These are phyloP conservation scores for Westerdykella sp. DNA, from an alignment of 2,329 filamentous ascomycete species.

Conservation along the genomic window DNA sequence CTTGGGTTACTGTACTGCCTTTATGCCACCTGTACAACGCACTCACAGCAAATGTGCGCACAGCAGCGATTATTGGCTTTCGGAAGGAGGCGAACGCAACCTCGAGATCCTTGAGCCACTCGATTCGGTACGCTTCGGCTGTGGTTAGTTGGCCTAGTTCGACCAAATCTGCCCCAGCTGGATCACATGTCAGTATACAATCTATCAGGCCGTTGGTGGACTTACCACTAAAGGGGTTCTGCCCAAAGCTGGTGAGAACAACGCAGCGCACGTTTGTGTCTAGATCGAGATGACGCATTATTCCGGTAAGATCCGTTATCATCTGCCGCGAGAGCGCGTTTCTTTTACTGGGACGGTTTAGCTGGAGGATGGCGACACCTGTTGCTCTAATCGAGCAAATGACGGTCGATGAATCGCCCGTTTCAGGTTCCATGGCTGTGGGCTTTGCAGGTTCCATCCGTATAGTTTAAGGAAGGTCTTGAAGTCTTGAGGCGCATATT, in stretches of 20 bases:
- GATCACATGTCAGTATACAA: constrained; percentile 5
- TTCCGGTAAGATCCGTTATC: constrained; percentile 36
- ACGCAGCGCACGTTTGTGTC: constrained; percentile 16
- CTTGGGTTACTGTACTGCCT: constrained; percentile 3
- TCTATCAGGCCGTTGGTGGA: constrained; percentile 15
- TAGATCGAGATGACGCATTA: constrained; percentile 12
- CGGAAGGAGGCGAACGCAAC: constrained; percentile 71
- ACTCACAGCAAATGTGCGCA: constrained; percentile 71
- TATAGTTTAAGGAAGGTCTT: too few relatives aligned
- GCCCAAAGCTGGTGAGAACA: constrained; percentile 74
- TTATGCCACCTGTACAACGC: neutral
- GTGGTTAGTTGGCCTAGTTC: constrained; percentile 90
- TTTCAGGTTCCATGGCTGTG: constrained; percentile 3
- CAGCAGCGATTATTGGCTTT: constrained; percentile 86
- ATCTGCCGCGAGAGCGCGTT: constrained; percentile 53
- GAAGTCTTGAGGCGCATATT: too few relatives aligned
- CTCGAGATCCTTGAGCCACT: constrained; percentile 92
- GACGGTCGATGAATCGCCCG: constrained; percentile 3
- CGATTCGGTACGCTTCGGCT: constrained; percentile 70
- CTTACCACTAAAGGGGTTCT: constrained; percentile 64
- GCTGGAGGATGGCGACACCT: constrained; percentile 44
- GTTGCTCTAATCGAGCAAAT: constrained; percentile 14
- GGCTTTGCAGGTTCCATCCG: too few relatives aligned
- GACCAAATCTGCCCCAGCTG: constrained; percentile 90
- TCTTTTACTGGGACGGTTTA: constrained; percentile 52